These are phyloP conservation scores for Xylariales sp. DNA, from an alignment of 2,329 filamentous ascomycete species.

Conservation along the genomic window DNA sequence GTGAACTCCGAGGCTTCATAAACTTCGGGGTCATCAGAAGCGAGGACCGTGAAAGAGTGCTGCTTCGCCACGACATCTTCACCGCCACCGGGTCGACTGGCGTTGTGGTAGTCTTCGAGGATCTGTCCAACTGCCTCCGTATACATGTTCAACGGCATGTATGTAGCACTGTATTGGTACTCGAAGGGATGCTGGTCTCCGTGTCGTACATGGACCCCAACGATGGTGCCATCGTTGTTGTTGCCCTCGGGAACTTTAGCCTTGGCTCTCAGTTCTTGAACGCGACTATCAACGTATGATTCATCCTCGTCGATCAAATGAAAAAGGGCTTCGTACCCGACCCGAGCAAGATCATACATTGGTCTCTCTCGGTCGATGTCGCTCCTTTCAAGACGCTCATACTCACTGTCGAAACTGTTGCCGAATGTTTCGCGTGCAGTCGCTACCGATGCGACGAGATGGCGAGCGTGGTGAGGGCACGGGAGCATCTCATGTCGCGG, in stretches of 20 bases:
- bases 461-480: constrained; percentile 70
- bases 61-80: constrained; percentile 32
- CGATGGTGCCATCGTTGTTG: constrained; percentile 45
- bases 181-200: constrained; percentile 76
- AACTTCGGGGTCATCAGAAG: constrained; percentile 77
- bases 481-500: constrained; percentile 73
- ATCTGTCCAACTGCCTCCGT: constrained; percentile 53
- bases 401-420: constrained; percentile 48
- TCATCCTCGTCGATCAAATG: constrained; percentile 61
- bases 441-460: constrained; percentile 68
- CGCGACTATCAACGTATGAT: constrained; percentile 57
- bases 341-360: constrained; percentile 63
- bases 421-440: constrained; percentile 64
- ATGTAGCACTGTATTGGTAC: constrained; percentile 70
- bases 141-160: constrained; percentile 71
- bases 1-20: constrained; percentile 62
- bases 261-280: constrained; percentile 48
- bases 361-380: constrained; percentile 49
- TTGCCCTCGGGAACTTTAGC: constrained; percentile 37
- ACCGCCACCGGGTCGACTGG: constrained; percentile 27
- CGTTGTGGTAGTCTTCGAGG: constrained; percentile 45
- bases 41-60: constrained; percentile 55
- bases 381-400: constrained; percentile 42
- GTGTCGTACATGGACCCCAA: constrained; percentile 75
- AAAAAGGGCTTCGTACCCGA: constrained; percentile 72